Evolutionary conservation across 495 filamentous ascomycete genomes (phyloP), one percentile per base, ranked within the genome.

Genomic region (Cercophora newfieldiana): DNA sequence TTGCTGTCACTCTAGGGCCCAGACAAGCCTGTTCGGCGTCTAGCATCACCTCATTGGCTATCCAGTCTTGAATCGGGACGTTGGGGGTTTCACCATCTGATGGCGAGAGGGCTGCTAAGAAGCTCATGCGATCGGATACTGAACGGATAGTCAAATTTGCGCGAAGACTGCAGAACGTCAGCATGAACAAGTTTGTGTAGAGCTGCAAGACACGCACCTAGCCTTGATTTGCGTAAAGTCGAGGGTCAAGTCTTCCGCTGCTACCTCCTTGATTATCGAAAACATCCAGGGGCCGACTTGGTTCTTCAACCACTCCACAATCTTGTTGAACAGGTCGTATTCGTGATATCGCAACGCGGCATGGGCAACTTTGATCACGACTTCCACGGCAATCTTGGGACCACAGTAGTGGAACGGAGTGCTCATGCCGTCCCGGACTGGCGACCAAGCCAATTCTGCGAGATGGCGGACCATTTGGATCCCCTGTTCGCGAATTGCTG

Each of bases 321-420:
- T 25, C 50, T 64, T 57, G 55, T 47, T 29, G 29, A 69, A 69
- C n/a, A 69, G 56, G 10, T 69, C 60, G 47, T 69, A 69, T 29
- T 61, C 28, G 12, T 55, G 31, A 37, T 50, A 28, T 1, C 24
- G 1, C 12, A 64, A 31, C 29, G 54, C 47, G 24, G 47, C 22
- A 7, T 16, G 16, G 7, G 66, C 18, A 7, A 63, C 58, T 18
- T 64, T 7, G 26, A 25, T 5, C 8, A 47, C 63, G 53, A 55
- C 50, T 14, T 44, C 50, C 30, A 3, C 2, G 28, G 54, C 50
- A 30, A 64, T 33, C 0, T 29, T 50, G 4, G 2, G 25, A 18
- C 16, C 22, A 26, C 1, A 2, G 10, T 0, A 1, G 19, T 21
- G 33, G 16, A 21, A 19, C 19, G n/a, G 18, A 24, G 30, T 54